Conservation (phyloP, 768 basidiomycete genomes). For the Pholiota conissans region DNA sequence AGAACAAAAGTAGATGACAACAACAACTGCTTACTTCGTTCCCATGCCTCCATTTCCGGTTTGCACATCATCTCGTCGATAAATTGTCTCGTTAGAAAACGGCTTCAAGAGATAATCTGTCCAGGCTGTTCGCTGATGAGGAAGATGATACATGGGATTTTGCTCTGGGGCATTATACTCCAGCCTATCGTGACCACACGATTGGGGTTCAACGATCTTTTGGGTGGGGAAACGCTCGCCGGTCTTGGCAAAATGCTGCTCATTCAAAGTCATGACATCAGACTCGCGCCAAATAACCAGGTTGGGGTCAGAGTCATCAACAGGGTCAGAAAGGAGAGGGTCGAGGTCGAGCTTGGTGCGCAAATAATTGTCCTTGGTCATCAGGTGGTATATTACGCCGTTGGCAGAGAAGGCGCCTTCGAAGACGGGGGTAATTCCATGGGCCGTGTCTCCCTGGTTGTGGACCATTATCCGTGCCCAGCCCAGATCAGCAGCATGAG, state of each 20-base stretch:
- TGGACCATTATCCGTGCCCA: conserved; percentile 81
- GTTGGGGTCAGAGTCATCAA: conserved; percentile 44
- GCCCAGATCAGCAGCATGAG: conserved; percentile 56
- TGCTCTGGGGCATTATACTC: conserved; percentile 62
- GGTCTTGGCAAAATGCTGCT: conserved; percentile 39
- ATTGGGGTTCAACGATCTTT: conserved; percentile 28
- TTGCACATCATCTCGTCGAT: conserved; percentile 56
- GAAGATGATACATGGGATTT: conserved; percentile 49
- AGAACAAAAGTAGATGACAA: conserved; percentile 3
- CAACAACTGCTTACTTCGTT: conserved; percentile 47
- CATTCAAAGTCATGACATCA: conserved; percentile 58
- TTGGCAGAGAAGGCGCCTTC: conserved; percentile 76
- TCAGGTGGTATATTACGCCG: conserved; percentile 69
- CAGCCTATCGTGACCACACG: conserved; percentile 73
- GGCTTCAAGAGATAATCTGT: conserved; percentile 44
- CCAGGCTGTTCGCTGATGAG: conserved; percentile 25
- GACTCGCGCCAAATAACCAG: conserved; percentile 78
- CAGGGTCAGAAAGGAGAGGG: conserved; percentile 40
- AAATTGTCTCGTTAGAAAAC: conserved; percentile 33
- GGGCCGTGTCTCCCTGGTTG: conserved; percentile 51
- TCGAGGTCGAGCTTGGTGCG: conserved; percentile 60
- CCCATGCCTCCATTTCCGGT: conserved; percentile 50
- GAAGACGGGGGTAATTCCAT: conserved; percentile 54
- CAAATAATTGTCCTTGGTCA: conserved; percentile 70
- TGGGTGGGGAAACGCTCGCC: conserved; percentile 19